Conservation (phyloP, 2,329 filamentous ascomycete species). For the Fusarium keratoplasticum region DNA sequence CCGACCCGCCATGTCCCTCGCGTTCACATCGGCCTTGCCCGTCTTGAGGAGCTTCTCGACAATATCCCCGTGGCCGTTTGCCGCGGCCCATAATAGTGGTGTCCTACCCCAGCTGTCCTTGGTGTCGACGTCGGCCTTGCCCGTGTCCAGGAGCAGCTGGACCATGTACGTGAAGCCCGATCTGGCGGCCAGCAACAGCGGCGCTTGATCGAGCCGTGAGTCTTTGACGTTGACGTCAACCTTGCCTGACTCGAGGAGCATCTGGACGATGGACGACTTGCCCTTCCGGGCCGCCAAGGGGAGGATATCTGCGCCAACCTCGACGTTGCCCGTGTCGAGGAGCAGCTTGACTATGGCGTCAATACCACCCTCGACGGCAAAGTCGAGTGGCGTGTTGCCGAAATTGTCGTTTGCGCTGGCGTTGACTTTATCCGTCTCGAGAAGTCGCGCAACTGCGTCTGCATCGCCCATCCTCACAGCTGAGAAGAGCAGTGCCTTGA, state of each 20-base stretch:
- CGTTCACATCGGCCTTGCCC: conserved; percentile 22
- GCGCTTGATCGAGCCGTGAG: neutral
- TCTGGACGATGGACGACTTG: neutral
- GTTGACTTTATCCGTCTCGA: conserved; percentile 5
- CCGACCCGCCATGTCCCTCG: neutral
- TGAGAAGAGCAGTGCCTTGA: neutral
- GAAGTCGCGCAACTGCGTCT: conserved; percentile 14
- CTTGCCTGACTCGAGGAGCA: neutral
- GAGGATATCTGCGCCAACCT: neutral
- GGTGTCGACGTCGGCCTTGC: neutral
- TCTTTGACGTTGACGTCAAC: neutral
- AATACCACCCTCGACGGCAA: neutral
- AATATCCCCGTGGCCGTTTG: conserved; percentile 14
- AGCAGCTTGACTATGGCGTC: neutral
- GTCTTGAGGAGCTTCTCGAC: conserved; percentile 26
- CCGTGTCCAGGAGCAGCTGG: neutral
- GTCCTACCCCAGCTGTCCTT: neutral
- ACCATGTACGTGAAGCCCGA: neutral
- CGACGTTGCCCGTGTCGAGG: neutral
- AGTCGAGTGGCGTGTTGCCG: neutral
- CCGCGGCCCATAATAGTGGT: neutral
- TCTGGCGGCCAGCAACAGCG: neutral
- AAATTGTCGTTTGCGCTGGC: neutral
- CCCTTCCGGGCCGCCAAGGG: neutral
- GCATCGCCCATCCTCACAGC: neutral